These are phyloP conservation scores for Breviolum minutum DNA, from an alignment of 73 alveolate species.

Conservation along the genomic window DNA sequence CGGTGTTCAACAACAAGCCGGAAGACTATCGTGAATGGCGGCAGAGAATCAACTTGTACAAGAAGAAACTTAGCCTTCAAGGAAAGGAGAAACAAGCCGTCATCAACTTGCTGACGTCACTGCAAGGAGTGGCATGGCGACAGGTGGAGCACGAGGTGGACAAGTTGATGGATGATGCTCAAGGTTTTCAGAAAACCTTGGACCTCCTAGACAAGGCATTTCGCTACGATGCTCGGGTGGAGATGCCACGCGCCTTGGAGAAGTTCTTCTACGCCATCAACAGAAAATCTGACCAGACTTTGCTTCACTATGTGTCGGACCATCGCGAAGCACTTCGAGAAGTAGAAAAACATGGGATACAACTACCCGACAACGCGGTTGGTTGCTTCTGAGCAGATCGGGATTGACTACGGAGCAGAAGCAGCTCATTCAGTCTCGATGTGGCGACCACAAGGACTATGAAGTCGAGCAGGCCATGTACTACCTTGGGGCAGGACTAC, in stretches of 20 bases:
- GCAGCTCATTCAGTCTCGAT: background rate
- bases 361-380: no score
- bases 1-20: background rate
- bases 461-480: background rate
- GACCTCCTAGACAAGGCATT: background rate
- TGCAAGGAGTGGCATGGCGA: background rate
- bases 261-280: background rate
- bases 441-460: background rate
- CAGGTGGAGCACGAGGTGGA: background rate
- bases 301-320: background rate
- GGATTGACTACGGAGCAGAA: background rate
- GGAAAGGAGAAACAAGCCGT: background rate
- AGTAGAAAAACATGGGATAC: no score
- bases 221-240: background rate
- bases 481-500: background rate
- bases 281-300: background rate
- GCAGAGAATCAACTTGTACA: background rate
- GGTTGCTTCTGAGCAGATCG: no score
- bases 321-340: no score
- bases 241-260: conserved; percentile 8
- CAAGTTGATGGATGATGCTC: background rate
- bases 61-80: background rate
- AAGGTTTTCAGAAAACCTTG: background rate
- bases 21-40: conserved; percentile 19
- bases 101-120: background rate